A percentile compares a stretch with the other conserved stretches of the same genome.
These are phyloP conservation scores for Hypoxylon cercidicola DNA, from an alignment of 495 filamentous ascomycete genomes.

Conservation along the genomic window DNA sequence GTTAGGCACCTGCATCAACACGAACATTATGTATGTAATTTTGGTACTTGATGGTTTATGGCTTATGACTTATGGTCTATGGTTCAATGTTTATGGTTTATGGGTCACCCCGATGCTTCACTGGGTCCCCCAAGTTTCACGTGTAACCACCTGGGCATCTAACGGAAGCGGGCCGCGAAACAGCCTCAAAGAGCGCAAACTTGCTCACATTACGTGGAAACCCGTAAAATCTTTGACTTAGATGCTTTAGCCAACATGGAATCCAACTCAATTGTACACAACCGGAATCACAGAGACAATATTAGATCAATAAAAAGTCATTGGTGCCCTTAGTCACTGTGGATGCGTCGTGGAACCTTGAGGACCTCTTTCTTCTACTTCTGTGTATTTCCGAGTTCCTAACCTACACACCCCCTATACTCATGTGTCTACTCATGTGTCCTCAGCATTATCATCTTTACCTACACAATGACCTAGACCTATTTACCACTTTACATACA, in stretches of 20 bases:
- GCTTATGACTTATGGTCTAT: too few species aligned
- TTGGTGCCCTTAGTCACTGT: conserved; percentile 2
- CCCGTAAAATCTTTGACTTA: background rate
- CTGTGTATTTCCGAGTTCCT: background rate
- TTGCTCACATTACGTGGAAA: conserved; percentile 35
- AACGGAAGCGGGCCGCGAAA: conserved; percentile 36
- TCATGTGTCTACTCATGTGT: background rate
- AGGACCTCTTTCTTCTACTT: conserved; percentile 14
- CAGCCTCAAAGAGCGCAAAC: conserved; percentile 43
- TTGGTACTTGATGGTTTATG: too few species aligned
- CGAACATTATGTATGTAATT: too few species aligned
- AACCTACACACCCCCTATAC: background rate
- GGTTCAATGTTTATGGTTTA: too few species aligned
- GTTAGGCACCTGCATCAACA: too few species aligned
- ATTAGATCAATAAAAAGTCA: background rate
- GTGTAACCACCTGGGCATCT: conserved; percentile 12
- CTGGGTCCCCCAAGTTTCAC: background rate
- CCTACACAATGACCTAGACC: too few species aligned
- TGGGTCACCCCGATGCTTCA: background rate
- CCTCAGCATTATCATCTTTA: background rate
- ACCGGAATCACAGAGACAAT: background rate
- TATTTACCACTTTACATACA: too few species aligned
- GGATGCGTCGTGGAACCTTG: conserved; percentile 27
- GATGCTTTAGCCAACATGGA: background rate
- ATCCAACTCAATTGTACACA: background rate